Base-by-base conservation (phyloP, 192 early-diverging fungal genomes). In the Phycomyces blakesleeanus region DNA sequence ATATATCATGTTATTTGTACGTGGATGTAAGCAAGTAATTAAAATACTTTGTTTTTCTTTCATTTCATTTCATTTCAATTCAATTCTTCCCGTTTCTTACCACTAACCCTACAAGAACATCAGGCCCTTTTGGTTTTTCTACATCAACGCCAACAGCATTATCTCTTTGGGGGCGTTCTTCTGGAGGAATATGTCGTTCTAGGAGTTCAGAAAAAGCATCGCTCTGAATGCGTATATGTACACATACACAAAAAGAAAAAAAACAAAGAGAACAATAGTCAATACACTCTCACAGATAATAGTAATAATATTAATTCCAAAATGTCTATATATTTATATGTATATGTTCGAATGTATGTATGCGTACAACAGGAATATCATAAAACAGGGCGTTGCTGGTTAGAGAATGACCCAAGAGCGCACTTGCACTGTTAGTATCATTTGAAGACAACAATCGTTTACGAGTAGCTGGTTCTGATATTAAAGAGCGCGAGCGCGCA, bases 361-460 rank as follows among this genome's bases (percentile, higher is more conserved):
- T 15, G 15, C 64, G 42, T 74, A 79, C 80, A 64, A 71, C 72
- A 7, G 75, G 76, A 39, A 82, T 82, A 57, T 82, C 80, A 63
- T 82, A 78, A 41, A 82, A 82, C 37, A 77, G 70, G 12, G 67
- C 63, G n/a, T 61, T 64, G 24, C 55, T 75, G 1, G 63, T 75
- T 5, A 75, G 51, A 3, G 51, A 66, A 3, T 58, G 40, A 22
- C 73, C 73, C 8, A 75, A 50, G 7, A 55, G 53, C 7, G 57
- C 60, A 18, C 44, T 47, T 47, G 44, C 11, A 3, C 11, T 47
- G 44, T 11, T 47, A 14, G 44, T 47, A 11, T 47, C 44, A 12
- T 2, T n/a, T 14, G 44, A n/a, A 47, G 44, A 47, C 12, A n/a
- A 18, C 4, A 47, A 11, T 18, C 44, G 44, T 47, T 47, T 47